Conservation (phyloP, 495 filamentous ascomycete species). For the Stereocaulon alpinum region DNA sequence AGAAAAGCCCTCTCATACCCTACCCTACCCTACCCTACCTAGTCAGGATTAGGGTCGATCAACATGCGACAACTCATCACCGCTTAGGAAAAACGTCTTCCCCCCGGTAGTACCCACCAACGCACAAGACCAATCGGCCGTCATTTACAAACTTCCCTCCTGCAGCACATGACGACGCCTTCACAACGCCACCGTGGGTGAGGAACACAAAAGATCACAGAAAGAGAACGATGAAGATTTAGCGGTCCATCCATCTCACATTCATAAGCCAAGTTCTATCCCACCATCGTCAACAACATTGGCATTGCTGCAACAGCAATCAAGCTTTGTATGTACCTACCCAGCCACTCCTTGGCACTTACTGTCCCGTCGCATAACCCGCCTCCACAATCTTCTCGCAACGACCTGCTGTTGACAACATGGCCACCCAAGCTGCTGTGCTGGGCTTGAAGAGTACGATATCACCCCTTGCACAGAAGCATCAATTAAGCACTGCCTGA, state of each 20-base stretch:
- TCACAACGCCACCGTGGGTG: background rate
- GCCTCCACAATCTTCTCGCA: background rate
- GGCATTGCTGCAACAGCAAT: background rate
- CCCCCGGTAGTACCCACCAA: no score
- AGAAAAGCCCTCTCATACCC: no score
- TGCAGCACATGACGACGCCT: background rate
- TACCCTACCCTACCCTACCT: no score
- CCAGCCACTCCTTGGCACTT: background rate
- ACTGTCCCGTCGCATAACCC: background rate
- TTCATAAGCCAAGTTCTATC: no score
- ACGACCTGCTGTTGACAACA: background rate
- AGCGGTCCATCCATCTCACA: background rate
- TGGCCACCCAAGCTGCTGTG: background rate
- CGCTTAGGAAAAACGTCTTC: no score
- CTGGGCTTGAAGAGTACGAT: slow-evolving; percentile 11
- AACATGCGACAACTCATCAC: no score
- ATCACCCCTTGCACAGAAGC: background rate
- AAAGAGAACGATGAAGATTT: background rate
- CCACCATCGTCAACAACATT: background rate
- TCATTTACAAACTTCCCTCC: background rate
- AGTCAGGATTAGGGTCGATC: no score
- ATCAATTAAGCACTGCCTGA: background rate
- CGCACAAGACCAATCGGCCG: no score
- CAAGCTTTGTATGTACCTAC: slow-evolving; percentile 13
- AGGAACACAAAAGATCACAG: background rate